Conservation (phyloP, 257 asterid genomes). For the Rhazya stricta region DNA sequence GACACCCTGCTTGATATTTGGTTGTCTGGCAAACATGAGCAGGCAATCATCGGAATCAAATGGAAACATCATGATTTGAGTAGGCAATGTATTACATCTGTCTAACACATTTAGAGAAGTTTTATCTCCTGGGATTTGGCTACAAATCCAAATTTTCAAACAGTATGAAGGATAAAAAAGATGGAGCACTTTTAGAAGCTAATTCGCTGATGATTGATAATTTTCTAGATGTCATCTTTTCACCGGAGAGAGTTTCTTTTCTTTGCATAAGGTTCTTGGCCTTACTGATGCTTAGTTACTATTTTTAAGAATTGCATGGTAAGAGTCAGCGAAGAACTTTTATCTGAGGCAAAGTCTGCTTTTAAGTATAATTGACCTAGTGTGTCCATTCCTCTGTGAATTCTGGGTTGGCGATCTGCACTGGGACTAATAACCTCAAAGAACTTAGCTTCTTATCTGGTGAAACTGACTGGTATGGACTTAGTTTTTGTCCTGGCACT, state of each 20-base stretch:
- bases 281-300: neutral
- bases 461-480: neutral
- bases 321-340: neutral
- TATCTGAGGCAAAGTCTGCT: neutral
- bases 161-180: neutral
- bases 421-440: neutral
- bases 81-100: neutral
- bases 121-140: neutral
- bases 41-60: neutral
- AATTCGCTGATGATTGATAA: neutral
- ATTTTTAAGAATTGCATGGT: neutral
- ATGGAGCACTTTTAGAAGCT: neutral
- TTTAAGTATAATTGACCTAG: no score
- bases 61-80: neutral
- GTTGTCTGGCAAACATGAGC: neutral
- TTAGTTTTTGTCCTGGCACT: neutral
- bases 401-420: neutral
- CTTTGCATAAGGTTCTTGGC: neutral
- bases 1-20: neutral
- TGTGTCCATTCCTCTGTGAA: neutral
- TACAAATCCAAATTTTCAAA: neutral
- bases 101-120: neutral
- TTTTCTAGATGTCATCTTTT: neutral
- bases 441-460: neutral
- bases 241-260: neutral